Conservation (phyloP, 768 basidiomycete genomes). For the Nidularia sp. region DNA sequence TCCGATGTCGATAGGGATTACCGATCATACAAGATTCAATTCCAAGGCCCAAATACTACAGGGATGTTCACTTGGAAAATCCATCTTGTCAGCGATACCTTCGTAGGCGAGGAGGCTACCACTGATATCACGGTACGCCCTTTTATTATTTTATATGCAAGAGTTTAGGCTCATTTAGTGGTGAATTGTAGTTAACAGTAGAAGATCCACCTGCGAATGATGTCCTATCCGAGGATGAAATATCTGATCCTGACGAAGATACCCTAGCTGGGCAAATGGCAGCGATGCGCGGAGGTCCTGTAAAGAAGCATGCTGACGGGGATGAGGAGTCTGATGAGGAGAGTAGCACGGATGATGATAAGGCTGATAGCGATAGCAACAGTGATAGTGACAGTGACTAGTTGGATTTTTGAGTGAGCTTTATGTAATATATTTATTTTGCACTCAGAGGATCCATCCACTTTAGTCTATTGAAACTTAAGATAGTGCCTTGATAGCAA, state of each 20-base stretch:
- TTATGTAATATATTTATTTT: slow-evolving; percentile 8
- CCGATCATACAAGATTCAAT: slow-evolving; percentile 85
- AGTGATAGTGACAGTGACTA: slow-evolving; percentile 25
- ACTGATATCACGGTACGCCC: slow-evolving; percentile 67
- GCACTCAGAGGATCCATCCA: not conserved
- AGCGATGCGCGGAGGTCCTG: slow-evolving; percentile 82
- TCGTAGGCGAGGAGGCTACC: slow-evolving; percentile 74
- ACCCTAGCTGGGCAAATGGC: slow-evolving; percentile 97
- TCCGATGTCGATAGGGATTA: slow-evolving; percentile 51
- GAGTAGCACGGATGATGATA: slow-evolving; percentile 42
- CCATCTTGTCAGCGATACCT: slow-evolving; percentile 83
- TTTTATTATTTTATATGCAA: not conserved
- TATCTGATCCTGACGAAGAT: slow-evolving; percentile 98
- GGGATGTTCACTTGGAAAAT: slow-evolving; percentile 89
- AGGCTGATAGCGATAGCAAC: slow-evolving; percentile 52
- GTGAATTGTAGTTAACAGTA: slow-evolving; percentile 64
- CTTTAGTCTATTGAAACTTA: no score
- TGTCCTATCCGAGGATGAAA: slow-evolving; percentile 81
- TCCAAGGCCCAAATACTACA: slow-evolving; percentile 86
- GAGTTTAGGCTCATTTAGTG: not conserved
- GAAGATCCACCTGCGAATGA: slow-evolving; percentile 64
- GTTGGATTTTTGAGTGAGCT: not conserved
- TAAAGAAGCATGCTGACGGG: slow-evolving; percentile 52
- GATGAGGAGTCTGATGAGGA: slow-evolving; percentile 48
- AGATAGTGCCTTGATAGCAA: no score